Conservation (phyloP, 495 filamentous ascomycete species). For the Amniculicola lignicola region DNA sequence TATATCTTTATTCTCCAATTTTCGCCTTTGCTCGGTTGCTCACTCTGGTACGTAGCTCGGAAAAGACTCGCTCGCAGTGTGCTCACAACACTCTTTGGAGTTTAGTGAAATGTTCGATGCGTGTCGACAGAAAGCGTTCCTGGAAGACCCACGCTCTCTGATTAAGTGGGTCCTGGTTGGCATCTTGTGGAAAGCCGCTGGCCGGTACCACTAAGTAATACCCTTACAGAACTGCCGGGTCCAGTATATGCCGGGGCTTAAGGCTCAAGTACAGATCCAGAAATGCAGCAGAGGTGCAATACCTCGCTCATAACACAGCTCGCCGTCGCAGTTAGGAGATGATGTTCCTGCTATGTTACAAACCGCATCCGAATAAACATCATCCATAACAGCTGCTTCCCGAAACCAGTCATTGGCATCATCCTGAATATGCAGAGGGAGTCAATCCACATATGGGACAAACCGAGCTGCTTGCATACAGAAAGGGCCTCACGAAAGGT, state of each 20-base stretch:
- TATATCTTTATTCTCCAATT: not conserved
- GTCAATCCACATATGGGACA: constrained; percentile 30
- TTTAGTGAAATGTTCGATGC: constrained; percentile 4
- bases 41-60: not conserved
- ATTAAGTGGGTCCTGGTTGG: not conserved
- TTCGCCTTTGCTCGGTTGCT: not conserved
- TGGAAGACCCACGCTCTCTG: constrained; percentile 2
- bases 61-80: not conserved
- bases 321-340: not conserved
- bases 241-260: too few relatives aligned
- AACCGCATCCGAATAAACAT: constrained; percentile 6
- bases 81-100: not conserved
- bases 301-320: not conserved
- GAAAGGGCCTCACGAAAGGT: constrained; percentile 17
- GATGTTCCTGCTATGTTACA: constrained; percentile 7
- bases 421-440: constrained; percentile 28
- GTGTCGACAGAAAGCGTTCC: not conserved
- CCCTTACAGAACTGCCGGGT: too few relatives aligned
- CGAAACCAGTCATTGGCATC: constrained; percentile 6
- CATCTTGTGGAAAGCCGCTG: not conserved
- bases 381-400: constrained; percentile 1
- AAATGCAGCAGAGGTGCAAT: not conserved
- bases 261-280: too few relatives aligned
- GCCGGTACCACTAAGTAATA: not conserved
- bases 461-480: not conserved